Percentiles rank a stretch among this genome's conserved stretches.
phyloP scores from a whole-genome alignment of 176 grass and related monocot species.

The Oryza brachyantha region DNA sequence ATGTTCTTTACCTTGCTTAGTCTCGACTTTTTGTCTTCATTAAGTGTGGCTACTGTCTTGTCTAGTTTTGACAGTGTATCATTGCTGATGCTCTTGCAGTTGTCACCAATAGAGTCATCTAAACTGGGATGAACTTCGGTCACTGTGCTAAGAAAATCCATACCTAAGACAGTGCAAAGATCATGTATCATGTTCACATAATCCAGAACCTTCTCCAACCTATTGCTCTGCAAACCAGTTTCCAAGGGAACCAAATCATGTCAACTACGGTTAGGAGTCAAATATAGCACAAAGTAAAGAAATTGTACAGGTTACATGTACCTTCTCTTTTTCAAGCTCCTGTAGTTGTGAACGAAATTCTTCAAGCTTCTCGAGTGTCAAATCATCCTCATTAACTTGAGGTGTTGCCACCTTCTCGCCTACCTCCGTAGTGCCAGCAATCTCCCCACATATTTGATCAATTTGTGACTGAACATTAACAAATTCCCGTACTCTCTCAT shows the following conservation, averaged over 20 bases:
- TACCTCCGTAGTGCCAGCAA: conserved; percentile 71
- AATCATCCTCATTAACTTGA: conserved; percentile 76
- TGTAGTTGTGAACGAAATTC: conserved; percentile 84
- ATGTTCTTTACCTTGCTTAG: conserved; percentile 73
- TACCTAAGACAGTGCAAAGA: conserved; percentile 87
- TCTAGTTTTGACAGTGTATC: conserved; percentile 92
- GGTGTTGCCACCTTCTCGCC: conserved; percentile 67
- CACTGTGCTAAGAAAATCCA: conserved; percentile 86
- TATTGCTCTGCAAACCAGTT: conserved; percentile 66
- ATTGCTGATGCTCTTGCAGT: conserved; percentile 87
- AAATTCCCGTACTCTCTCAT: conserved; percentile 80
- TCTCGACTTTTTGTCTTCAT: conserved; percentile 85
- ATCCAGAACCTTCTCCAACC: conserved; percentile 87
- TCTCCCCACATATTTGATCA: conserved; percentile 87
- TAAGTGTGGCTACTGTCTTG: conserved; percentile 69
- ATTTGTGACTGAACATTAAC: conserved; percentile 77
- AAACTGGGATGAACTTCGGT: conserved; percentile 93
- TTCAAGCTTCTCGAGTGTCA: conserved; percentile 82
- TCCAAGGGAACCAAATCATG: neutral
- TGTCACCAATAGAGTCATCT: conserved; percentile 63
- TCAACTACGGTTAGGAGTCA: neutral
- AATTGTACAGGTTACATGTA: conserved; percentile 2
- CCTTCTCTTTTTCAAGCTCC: conserved; percentile 99
- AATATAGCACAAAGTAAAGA: neutral
- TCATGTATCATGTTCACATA: conserved; percentile 89